Base-by-base conservation (phyloP, 1,139 yeast species). In the Pichia sp. region DNA sequence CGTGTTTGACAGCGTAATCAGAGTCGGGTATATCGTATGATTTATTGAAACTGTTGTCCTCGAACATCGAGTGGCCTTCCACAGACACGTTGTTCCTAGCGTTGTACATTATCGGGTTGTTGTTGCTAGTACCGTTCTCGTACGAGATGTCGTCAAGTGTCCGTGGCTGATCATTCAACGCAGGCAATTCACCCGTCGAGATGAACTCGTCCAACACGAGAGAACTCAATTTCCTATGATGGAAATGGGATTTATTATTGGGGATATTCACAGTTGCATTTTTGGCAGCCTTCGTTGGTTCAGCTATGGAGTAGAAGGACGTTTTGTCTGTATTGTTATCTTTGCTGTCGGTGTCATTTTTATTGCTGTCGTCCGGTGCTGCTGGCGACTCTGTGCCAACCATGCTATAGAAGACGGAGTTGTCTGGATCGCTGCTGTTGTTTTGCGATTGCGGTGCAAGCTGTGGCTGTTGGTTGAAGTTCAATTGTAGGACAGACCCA, bases 151-250 rank as follows among this genome's bases (percentile, higher is more conserved):
- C 50, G 9, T 31, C 6, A 29, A 54, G 10, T 16, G 50, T 51
- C 16, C 53, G 46, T 46, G 53, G 50, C 14, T 30, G 6, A 33
- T 54, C 48, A 36, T 48, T 49, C 29, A 55, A 44, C 10, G 46
- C 27, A 2, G 68, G 68, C 12, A 67, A 52, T 34, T 60, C 63
- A 14, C 69, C 70, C 3, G 67, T 65, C 1, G 58, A 53, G 1
- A 66, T 64, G 46, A 66, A 65, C 38, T 64, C 68, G 55, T 65
- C 69, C 36, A 67, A 48, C 4, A 59, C 51, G 12, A 54, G 52
- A 14, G 64, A 55, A 53, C 67, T 63, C 38, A 60, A 53, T 9
- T 65, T 60, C 46, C 64, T 60, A 33, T 52, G 60, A 48, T 63
- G 66, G 40, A 58, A 54, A 43, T 60, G 61, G 0, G 54, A 44